phyloP scores from a whole-genome alignment of 2,329 filamentous ascomycete genomes.

The Apiospora kogelbergensis region DNA sequence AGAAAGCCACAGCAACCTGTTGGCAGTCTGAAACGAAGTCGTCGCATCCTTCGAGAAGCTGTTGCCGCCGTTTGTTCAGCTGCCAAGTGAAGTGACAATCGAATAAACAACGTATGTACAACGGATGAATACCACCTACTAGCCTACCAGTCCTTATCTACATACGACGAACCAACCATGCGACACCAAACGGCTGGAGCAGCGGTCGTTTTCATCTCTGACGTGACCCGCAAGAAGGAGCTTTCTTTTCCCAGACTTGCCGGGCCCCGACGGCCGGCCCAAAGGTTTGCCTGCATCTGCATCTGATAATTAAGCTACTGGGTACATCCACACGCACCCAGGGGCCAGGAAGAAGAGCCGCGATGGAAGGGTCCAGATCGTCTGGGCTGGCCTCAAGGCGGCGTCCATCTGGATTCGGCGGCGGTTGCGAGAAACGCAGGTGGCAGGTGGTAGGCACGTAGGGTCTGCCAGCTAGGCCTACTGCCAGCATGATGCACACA shows the following conservation, averaged over 20 bases:
- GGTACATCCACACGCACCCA: not conserved
- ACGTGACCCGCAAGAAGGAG: not conserved
- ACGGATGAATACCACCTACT: not conserved
- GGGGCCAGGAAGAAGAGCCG: not conserved
- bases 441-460: not conserved
- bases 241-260: not conserved
- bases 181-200: not conserved
- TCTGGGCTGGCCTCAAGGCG: not conserved
- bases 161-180: not conserved
- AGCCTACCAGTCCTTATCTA: too few species aligned
- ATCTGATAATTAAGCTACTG: not conserved
- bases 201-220: not conserved
- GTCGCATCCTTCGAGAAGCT: not conserved
- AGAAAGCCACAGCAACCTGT: not conserved
- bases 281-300: too few species aligned
- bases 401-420: not conserved
- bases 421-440: not conserved
- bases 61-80: too few species aligned
- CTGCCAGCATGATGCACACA: too few species aligned
- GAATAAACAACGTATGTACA: not conserved
- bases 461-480: not conserved
- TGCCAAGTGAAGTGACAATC: not conserved
- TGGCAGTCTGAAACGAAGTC: not conserved
- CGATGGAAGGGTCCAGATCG: constrained; percentile 1
- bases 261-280: not conserved